phyloP scores from a whole-genome alignment of 106 monocot species.

The Dendrobium chrysotoxum region DNA sequence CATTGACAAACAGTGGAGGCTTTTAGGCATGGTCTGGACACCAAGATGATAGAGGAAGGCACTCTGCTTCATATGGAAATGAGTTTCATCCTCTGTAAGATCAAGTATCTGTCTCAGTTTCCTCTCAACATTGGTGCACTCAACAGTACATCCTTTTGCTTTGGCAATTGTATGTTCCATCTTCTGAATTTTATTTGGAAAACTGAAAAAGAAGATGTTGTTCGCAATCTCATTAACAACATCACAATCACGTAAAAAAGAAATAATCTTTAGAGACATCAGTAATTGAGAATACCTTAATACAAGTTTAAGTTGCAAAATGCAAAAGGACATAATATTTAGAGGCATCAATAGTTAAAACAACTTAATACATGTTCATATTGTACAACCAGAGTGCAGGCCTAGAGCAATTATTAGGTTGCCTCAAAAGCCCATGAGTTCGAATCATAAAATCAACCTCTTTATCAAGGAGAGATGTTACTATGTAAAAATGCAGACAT shows the following conservation, averaged over 20 bases:
- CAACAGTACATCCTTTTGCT: constrained; percentile 42
- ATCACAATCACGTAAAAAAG: constrained; percentile 1
- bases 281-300: neutral
- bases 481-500: too few relatives aligned
- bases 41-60: constrained; percentile 64
- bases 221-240: neutral
- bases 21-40: constrained; percentile 64
- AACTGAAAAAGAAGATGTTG: constrained; percentile 19
- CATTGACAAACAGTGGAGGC: constrained; percentile 57
- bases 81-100: constrained; percentile 59
- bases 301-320: neutral
- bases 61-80: constrained; percentile 71
- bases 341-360: neutral
- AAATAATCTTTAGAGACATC: neutral
- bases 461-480: neutral
- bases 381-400: neutral
- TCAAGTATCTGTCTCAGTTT: constrained; percentile 61
- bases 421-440: neutral
- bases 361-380: neutral
- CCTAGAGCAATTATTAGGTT: neutral
- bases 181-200: constrained; percentile 33
- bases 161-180: constrained; percentile 47
- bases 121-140: constrained; percentile 55
- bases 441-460: neutral
- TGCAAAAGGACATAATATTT: neutral